Percentiles rank a stretch among this genome's conserved stretches.
Conservation (phyloP, 2,329 filamentous ascomycete genomes). For the Hirsutella rhossiliensis region DNA sequence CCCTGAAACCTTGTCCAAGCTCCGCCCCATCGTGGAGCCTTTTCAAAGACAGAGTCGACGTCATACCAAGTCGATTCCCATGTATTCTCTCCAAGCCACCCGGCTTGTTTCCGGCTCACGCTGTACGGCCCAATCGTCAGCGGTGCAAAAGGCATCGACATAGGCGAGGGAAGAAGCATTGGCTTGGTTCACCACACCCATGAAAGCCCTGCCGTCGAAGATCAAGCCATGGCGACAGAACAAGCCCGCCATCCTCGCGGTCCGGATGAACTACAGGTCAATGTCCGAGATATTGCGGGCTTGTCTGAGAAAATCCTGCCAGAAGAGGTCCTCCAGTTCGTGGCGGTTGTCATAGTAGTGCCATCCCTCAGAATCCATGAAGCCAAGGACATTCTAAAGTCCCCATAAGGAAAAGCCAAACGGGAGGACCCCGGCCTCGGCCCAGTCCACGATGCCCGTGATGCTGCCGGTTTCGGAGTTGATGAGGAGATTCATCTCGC, state of each 20-base stretch:
- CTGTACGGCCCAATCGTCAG: not conserved
- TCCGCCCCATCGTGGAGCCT: too few relatives aligned
- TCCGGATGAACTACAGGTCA: not conserved
- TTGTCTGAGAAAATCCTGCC: not conserved
- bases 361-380: constrained; percentile 8
- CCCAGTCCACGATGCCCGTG: constrained; percentile 19
- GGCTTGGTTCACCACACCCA: not conserved
- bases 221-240: not conserved
- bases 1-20: too few relatives aligned
- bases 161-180: not conserved
- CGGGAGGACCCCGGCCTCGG: constrained; percentile 12
- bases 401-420: constrained; percentile 17
- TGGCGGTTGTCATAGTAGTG: constrained; percentile 5
- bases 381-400: constrained; percentile 12
- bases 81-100: too few relatives aligned
- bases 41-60: not conserved
- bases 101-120: not conserved
- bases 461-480: constrained; percentile 13
- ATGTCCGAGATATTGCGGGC: not conserved
- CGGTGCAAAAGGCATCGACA: not conserved
- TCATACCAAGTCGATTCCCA: too few relatives aligned
- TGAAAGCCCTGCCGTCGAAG: not conserved
- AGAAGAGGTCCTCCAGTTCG: not conserved
- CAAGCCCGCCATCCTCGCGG: constrained; percentile 1
- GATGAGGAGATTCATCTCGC: constrained; percentile 16